Percentiles rank a stretch among this genome's conserved stretches.
Evolutionary conservation across 2,329 filamentous ascomycete genomes (phyloP).

Genomic region (Purpureocillium takamizusanense): DNA sequence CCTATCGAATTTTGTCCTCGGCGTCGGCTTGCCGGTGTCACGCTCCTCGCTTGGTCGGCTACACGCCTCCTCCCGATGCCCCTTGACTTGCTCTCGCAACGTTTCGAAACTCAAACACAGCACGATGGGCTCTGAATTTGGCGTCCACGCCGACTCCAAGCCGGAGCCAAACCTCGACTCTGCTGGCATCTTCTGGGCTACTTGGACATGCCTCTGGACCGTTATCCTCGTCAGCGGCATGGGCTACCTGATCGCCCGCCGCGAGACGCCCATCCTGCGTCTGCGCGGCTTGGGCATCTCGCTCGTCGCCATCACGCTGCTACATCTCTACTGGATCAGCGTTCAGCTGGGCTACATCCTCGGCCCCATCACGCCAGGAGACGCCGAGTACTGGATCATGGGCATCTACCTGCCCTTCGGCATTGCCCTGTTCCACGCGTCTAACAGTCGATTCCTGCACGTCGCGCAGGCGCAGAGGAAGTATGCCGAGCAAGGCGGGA

Average conservation of each 20-base stretch:
- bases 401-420: slow-evolving; percentile 53
- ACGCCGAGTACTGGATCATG: slow-evolving; percentile 57
- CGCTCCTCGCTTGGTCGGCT: too few relatives aligned
- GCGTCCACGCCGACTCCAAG: slow-evolving; percentile 11
- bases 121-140: slow-evolving; percentile 17
- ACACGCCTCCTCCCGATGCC: too few relatives aligned
- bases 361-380: slow-evolving; percentile 31
- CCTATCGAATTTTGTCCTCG: too few relatives aligned
- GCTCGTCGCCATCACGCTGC: slow-evolving; percentile 25
- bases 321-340: slow-evolving; percentile 31
- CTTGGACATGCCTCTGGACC: slow-evolving; percentile 23
- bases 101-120: too few relatives aligned
- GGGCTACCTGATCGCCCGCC: slow-evolving; percentile 25
- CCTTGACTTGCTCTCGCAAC: not conserved
- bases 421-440: slow-evolving; percentile 56
- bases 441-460: slow-evolving; percentile 50
- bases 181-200: slow-evolving; percentile 25
- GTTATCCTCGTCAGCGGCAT: slow-evolving; percentile 25
- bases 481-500: slow-evolving; percentile 9
- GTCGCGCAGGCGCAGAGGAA: slow-evolving; percentile 41
- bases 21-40: too few relatives aligned
- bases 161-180: slow-evolving; percentile 11
- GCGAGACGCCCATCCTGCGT: slow-evolving; percentile 25
- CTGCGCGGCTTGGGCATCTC: slow-evolving; percentile 31
- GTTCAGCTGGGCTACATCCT: slow-evolving; percentile 28